Evolutionary conservation across 192 early-diverging fungal genomes (phyloP), one percentile per base, ranked within the genome.

Genomic region (Oehlia diaphana): DNA sequence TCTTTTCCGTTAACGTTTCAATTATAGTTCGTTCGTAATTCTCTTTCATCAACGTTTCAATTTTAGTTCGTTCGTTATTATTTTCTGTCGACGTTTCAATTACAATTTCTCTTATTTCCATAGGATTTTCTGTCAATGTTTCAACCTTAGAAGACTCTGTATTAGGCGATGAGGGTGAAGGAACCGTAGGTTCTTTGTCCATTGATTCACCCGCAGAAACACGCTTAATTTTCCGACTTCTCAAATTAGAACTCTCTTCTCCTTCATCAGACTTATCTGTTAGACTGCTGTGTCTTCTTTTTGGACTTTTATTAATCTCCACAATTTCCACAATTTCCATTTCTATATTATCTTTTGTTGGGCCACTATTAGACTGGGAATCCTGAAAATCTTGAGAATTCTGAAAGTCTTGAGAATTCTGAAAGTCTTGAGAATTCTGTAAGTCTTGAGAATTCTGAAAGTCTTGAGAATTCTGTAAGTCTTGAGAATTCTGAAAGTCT

Each of bases 221-320:
- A n/a, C 37, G 16, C 10, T 23, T 70, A n/a, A 9, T 8, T 44
- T 70, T 70, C 8, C 35, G 16, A 70, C 9, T 9, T 70, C 21
- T 42, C 8, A 10, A 44, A 70, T 8, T 44, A 21, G 8, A n/a
- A n/a, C 5, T 10, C 8, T 70, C 16, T 21, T 70, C 31, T 42
- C 21, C 39, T 23, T 70, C 68, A 70, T 70, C 68, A 9, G 68
- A 70, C 23, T 44, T 70, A 70, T 70, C 68, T 44, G 35, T 70
- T 10, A 35, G 9, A 47, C 19, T n/a, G 35, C 68, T 70, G n/a
- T 33, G 68, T 44, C 68, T 39, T 21, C 68, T 35, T 23, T 70
- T 70, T 42, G 68, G 44, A n/a, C 21, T 70, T n/a, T 70, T 39
- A 10, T 67, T 33, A 67, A 47, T 47, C 10, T 67, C 65, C 13